phyloP scores from a whole-genome alignment of 192 early-diverging fungal species.

The Diversispora eburnea region DNA sequence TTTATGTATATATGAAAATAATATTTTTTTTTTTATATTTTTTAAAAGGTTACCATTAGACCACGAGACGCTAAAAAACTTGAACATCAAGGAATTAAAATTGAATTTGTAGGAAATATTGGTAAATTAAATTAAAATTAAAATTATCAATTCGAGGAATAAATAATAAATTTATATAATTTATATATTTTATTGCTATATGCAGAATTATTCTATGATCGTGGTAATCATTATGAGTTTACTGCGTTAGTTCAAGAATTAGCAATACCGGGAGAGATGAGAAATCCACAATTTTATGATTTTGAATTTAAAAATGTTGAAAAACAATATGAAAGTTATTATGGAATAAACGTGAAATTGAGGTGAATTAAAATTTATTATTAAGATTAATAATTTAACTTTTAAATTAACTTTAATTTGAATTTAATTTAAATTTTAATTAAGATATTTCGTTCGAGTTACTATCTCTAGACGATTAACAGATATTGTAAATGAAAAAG shows the following conservation, averaged over 20 bases:
- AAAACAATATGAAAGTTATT: constrained; percentile 98
- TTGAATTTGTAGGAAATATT: constrained; percentile 98
- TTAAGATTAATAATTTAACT: too few species aligned
- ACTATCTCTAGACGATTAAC: constrained; percentile 82
- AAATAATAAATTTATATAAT: not conserved
- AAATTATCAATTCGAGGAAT: not conserved
- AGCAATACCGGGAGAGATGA: constrained; percentile 88
- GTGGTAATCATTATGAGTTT: constrained; percentile 95
- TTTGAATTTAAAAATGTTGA: constrained; percentile 99
- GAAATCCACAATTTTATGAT: constrained; percentile 72
- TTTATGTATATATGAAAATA: not conserved
- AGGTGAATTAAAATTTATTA: constrained; percentile 41
- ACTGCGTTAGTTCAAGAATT: constrained; percentile 90
- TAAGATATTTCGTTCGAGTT: constrained; percentile 88
- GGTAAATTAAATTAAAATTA: constrained; percentile 54
- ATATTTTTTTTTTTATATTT: not conserved
- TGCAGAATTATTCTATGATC: constrained; percentile 90
- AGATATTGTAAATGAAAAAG: constrained; percentile 87
- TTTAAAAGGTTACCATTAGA: constrained; percentile 66
- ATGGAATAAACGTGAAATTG: constrained; percentile 97
- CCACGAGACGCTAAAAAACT: constrained; percentile 87
- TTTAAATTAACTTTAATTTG: not conserved
- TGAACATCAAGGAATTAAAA: constrained; percentile 98
- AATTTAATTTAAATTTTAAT: constrained; percentile 22
- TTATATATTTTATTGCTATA: not conserved